Base-by-base conservation (phyloP, 371 early-diverging fungal species). In the Choanephora cucurbitarum region DNA sequence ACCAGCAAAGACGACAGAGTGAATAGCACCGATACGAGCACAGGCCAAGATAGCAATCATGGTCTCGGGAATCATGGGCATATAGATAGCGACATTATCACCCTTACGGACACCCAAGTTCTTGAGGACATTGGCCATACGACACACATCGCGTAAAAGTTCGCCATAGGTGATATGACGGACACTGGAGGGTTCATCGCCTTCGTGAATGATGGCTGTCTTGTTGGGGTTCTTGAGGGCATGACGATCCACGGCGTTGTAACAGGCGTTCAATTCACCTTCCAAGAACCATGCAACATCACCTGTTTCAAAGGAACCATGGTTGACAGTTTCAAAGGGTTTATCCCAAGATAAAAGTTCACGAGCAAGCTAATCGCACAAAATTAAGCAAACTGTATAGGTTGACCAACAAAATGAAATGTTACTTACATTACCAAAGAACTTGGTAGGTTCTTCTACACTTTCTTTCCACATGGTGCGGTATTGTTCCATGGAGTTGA, bases 201-300 rank as follows among this genome's bases (percentile, higher is more conserved):
- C 85, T 66, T 95, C 92, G 66, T 91, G 91, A 42, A 95, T 91
- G 62, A 98, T 89, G 41, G 97, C 99, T 63, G 78, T 80, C 73
- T 80, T 80, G 58, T 78, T 68, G 13, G 91, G 91, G 50, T 81
- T 77, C 28, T 73, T 55, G 37, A 73, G 47, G 31, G 93, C 96
- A 74, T 96, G 95, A 44, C 98, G 91, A 69, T 99, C 99, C n/a
- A 99, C 88, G 73, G 96, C 94, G 79, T 98, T 99, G 82, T 93
- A 94, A 47, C 90, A 86, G 11, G 92, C 93, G 72, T 99, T 99
- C 49, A 99, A 72, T 69, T 88, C 78, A 40, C 99, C 99, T 54
- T 92, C 92, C 21, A 81, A 74, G 82, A 97, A 99, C 97, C 97
- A 99, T 48, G 86, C 83, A 45, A 93, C 83, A 66, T 94, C 84